Conservation (phyloP, 192 early-diverging fungal genomes). For the Podila epigama region DNA sequence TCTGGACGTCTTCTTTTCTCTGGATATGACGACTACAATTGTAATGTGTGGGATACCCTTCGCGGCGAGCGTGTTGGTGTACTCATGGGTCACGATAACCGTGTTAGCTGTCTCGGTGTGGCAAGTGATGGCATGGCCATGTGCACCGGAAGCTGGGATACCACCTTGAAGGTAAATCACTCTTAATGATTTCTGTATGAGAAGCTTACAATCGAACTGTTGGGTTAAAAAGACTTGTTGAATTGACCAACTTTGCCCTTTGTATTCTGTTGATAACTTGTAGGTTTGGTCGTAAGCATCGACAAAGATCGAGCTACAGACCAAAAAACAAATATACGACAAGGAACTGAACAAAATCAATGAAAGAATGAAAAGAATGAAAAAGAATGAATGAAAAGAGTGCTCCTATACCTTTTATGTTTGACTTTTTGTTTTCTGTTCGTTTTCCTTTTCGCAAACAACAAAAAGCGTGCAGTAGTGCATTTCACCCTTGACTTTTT, state of each 20-base stretch:
- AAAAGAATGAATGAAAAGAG: background rate
- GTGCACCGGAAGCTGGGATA: slow-evolving; percentile 99
- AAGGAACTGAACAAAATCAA: background rate
- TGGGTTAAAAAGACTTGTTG: background rate
- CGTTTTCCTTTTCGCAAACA: background rate
- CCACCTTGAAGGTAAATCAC: slow-evolving; percentile 88
- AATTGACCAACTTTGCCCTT: background rate
- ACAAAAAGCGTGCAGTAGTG: background rate
- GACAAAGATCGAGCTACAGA: too few species aligned
- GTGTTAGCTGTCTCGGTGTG: slow-evolving; percentile 96
- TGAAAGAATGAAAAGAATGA: background rate
- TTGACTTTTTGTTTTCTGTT: background rate
- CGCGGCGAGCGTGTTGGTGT: slow-evolving; percentile 95
- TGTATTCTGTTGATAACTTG: background rate
- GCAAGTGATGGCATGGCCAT: slow-evolving; percentile 98
- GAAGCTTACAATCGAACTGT: background rate
- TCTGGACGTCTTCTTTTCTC: slow-evolving; percentile 97
- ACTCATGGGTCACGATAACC: slow-evolving; percentile 93
- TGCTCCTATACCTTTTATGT: background rate
- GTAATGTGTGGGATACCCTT: slow-evolving; percentile 99
- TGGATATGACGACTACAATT: slow-evolving; percentile 99
- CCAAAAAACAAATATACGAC: too few species aligned
- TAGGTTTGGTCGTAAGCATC: slow-evolving; percentile 22
- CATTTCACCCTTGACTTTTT: background rate
- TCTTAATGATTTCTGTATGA: background rate